Conservation (phyloP, 768 basidiomycete genomes). For the Suillus tomentosus region DNA sequence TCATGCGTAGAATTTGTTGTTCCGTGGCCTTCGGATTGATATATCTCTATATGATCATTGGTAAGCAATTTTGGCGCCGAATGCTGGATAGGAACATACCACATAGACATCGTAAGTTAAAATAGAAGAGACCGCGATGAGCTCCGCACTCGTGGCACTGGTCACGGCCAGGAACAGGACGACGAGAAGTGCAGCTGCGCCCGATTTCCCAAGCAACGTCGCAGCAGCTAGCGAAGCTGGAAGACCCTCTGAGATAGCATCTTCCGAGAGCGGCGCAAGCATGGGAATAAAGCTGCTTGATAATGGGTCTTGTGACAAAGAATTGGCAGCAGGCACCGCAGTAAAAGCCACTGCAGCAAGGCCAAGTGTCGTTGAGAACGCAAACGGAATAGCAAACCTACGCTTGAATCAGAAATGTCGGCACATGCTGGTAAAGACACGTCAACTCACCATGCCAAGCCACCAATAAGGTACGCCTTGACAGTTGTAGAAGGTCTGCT, state of each 20-base stretch:
- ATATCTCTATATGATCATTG: slow-evolving; percentile 51
- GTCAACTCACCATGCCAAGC: slow-evolving; percentile 70
- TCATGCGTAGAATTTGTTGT: slow-evolving; percentile 65
- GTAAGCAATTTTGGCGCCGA: not conserved
- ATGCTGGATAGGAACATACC: slow-evolving; percentile 33
- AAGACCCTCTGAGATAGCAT: slow-evolving; percentile 86
- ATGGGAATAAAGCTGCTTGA: slow-evolving; percentile 50
- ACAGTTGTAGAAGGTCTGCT: slow-evolving; percentile 82
- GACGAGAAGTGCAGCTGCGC: slow-evolving; percentile 77
- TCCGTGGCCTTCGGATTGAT: slow-evolving; percentile 84
- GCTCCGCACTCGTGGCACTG: slow-evolving; percentile 83
- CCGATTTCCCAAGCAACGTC: slow-evolving; percentile 77
- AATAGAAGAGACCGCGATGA: slow-evolving; percentile 86
- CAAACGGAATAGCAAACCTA: slow-evolving; percentile 85
- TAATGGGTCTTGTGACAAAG: slow-evolving; percentile 41
- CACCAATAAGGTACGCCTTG: slow-evolving; percentile 89
- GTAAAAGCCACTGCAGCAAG: slow-evolving; percentile 83
- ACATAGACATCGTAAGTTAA: slow-evolving; percentile 88
- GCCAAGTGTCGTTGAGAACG: slow-evolving; percentile 85
- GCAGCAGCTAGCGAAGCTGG: slow-evolving; percentile 83
- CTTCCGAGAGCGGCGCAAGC: slow-evolving; percentile 44
- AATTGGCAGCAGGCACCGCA: slow-evolving; percentile 38
- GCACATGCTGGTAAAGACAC: not conserved
- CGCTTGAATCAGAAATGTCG: not conserved
- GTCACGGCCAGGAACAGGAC: slow-evolving; percentile 89